Base-by-base conservation (phyloP, 1,284 basidiomycete species). In the Anthracocystis walkeri region DNA sequence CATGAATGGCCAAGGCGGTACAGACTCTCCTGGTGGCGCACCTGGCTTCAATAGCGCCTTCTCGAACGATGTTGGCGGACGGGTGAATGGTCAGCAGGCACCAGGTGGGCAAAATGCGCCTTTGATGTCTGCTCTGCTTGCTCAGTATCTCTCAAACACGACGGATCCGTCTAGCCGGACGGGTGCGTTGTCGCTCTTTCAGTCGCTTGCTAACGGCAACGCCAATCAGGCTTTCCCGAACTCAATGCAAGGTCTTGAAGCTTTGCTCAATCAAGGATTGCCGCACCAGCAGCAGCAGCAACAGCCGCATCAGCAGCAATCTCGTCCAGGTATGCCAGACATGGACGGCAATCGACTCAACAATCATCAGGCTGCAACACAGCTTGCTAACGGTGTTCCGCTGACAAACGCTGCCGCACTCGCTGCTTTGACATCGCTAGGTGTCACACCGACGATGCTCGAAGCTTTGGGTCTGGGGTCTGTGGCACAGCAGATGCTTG, bases 71-170 rank as follows among this genome's bases (percentile, higher is more conserved):
- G 46, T 59, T 21, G 54, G 55, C 16, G 45, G 38, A 16, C 61
- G 63, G 42, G 61, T 21, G 3, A 45, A 40, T 5, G 49, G 40
- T 11, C 61, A 62, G 41, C 64, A 52, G 23, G 58, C 52, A 4
- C 12, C 52, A 33, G 31, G 48, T 46, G 35, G 61, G 21, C 57
- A 63, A 21, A 63, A 51, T 20, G 59, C 65, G 20, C 56, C 66
- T 3, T 56, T 70, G 55, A 48, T 77, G 41, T 61, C 65, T 18
- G 68, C 64, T 10, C 65, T 79, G 46, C 70, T 74, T 5, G 70
- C 64, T 12, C 76, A 75, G 48, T 75, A 75, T 20, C 67, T 76
- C 21, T 75, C 73, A 40, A 76, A 74, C 14, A 40, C 59, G 3
- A 54, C 55, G 16, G 66, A 69, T 35, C 46, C 58, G 0, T 50